Evolutionary conservation across 2,329 filamentous ascomycete species (phyloP), one percentile per base, ranked within the genome.

Genomic region (Botryotinia convoluta): DNA sequence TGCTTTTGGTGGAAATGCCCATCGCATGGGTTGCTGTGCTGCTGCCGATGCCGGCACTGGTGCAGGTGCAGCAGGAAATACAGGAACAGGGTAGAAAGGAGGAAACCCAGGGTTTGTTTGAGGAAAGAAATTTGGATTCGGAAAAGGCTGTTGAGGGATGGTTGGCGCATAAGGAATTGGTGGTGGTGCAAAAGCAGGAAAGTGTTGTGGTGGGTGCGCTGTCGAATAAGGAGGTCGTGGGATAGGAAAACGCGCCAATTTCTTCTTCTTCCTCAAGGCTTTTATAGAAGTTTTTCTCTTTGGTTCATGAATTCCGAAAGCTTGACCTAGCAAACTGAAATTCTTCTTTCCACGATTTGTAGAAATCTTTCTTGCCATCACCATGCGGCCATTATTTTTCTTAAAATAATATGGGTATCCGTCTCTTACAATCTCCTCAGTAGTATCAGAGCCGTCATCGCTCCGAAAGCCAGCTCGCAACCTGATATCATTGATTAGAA

Each of bases 181-280:
- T 14, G 39, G 44, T 39, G 42, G 42, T n/a, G 48, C n/a, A 16
- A 64, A 68, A 2, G 14, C 18, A 2, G 71, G 39, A 37, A 75
- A 74, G 1, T 54, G n/a, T n/a, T 71, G 69, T 44, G 76, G 75
- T 20, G 72, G 69, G 22, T 77, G 48, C 42, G 75, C 74, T n/a
- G 73, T 42, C 8, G 75, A 54, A 18, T 72, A 42, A 37, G 72
- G 20, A 29, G 62, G 29, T 69, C 57, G 75, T 69, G 63, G 74
- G 42, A 74, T 74, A 10, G 75, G 73, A 14, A 74, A 45, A 39
- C 73, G 60, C 60, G 60, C 60, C 4, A 37, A 35, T 29, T 44
- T 68, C 35, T 57, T 57, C 64, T 57, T 54, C 29, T 37, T 67
- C 62, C 29, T 51, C 32, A 29, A 67, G 35, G 26, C 10, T 32